Conservation (phyloP, 2,329 filamentous ascomycete genomes). For the Diaporthe velutina region DNA sequence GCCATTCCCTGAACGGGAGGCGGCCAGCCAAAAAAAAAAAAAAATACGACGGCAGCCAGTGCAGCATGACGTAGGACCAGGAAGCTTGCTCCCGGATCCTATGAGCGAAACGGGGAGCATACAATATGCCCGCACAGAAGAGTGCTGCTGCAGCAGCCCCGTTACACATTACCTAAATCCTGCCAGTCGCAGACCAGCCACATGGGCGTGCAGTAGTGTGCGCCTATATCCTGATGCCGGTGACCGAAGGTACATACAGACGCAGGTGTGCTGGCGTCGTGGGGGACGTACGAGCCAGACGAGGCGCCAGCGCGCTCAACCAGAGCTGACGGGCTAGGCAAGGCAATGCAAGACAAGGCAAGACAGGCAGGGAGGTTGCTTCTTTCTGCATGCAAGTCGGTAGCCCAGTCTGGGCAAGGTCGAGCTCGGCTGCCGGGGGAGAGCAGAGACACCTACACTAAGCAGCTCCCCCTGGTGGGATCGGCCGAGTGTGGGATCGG, state of each 20-base stretch:
- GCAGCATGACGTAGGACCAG: slow-evolving; percentile 29
- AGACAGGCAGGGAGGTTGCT: neutral
- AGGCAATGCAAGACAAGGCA: too few relatives aligned
- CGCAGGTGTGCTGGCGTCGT: neutral
- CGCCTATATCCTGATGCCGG: neutral
- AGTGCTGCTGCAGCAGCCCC: neutral
- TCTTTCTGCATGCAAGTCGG: neutral
- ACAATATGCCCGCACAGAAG: neutral
- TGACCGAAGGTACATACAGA: neutral
- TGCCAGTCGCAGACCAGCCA: neutral
- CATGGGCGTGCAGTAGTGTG: slow-evolving; percentile 13
- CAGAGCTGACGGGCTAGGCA: slow-evolving; percentile 12
- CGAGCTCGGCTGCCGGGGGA: neutral
- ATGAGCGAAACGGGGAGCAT: too few relatives aligned
- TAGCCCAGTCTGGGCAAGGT: slow-evolving; percentile 5
- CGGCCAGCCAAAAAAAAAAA: neutral
- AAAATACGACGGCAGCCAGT: slow-evolving; percentile 23
- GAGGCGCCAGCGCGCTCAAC: too few relatives aligned
- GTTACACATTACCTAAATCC: neutral
- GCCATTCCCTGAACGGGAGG: neutral
- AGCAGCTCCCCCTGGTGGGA: neutral
- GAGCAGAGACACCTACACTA: neutral
- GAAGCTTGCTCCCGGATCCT: slow-evolving; percentile 19
- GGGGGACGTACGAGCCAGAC: neutral
- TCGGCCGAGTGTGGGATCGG: slow-evolving; percentile 11